phyloP scores from a whole-genome alignment of 2,329 filamentous ascomycete species.

The Venturia carpophila region DNA sequence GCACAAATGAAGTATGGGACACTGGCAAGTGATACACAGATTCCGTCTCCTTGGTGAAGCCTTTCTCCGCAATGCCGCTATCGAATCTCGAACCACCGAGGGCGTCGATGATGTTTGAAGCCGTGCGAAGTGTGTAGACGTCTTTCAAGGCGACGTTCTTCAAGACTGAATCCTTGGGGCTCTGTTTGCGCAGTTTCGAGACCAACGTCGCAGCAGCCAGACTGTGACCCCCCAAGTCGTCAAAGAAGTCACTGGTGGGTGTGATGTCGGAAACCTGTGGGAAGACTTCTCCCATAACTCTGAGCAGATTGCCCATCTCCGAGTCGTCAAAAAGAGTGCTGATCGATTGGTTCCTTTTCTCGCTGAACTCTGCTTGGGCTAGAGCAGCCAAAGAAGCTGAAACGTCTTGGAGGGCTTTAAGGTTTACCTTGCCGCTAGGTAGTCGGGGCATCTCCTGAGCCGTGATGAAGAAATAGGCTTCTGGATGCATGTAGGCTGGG shows the following conservation, averaged over 20 bases:
- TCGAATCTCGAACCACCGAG: neutral
- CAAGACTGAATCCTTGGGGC: neutral
- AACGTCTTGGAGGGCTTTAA: conserved; percentile 2
- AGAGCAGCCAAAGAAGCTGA: neutral
- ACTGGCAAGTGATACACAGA: neutral
- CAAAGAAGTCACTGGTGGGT: conserved; percentile 3
- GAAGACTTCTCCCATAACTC: conserved; percentile 7
- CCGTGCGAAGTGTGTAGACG: neutral
- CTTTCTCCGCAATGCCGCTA: neutral
- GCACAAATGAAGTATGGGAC: neutral
- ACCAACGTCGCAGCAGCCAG: neutral
- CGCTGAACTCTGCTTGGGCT: neutral
- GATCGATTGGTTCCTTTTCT: neutral
- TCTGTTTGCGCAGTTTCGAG: neutral
- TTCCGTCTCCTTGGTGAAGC: neutral
- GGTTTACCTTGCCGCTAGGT: neutral
- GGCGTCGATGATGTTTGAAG: neutral
- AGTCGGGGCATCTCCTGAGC: neutral
- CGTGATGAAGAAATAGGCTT: neutral
- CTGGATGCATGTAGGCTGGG: conserved; percentile 2
- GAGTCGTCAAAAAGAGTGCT: neutral
- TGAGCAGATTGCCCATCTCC: neutral
- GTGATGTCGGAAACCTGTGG: neutral
- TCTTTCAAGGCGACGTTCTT: neutral
- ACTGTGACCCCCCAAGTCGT: conserved; percentile 5